Evolutionary conservation across 1,284 basidiomycete species (phyloP).

Genomic region (Pseudozyma hubeiensis): DNA sequence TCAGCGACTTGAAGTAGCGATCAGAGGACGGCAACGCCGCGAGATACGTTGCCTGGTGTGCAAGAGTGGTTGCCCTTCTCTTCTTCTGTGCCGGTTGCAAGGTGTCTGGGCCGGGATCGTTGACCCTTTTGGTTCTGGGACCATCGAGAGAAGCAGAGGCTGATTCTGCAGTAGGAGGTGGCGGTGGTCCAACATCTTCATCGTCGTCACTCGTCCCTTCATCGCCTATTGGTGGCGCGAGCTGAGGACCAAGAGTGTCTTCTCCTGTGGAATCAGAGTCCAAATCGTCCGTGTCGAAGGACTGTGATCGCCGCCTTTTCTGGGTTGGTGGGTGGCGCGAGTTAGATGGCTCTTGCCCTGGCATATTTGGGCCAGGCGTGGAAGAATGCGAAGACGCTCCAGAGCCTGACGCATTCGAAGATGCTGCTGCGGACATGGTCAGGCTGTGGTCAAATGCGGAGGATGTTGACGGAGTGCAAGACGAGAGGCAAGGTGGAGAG

Average conservation of each 20-base stretch:
- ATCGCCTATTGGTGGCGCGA: background rate
- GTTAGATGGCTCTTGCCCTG: background rate
- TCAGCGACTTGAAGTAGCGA: constrained; percentile 96
- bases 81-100: constrained; percentile 28
- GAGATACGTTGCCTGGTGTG: constrained; percentile 85
- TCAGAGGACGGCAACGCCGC: constrained; percentile 91
- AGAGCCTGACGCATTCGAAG: background rate
- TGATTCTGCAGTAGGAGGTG: constrained; percentile 9
- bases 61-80: constrained; percentile 68
- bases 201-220: constrained; percentile 10
- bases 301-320: constrained; percentile 19
- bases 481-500: background rate
- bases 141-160: background rate
- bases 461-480: no score
- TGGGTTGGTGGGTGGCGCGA: background rate
- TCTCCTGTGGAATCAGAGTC: constrained; percentile 19
- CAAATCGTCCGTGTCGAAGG: constrained; percentile 26
- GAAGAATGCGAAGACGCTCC: constrained; percentile 10
- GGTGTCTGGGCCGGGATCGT: background rate
- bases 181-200: constrained; percentile 28
- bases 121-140: constrained; percentile 13
- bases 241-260: constrained; percentile 11
- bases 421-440: constrained; percentile 4
- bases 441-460: no score
- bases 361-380: constrained; percentile 13